phyloP scores from a whole-genome alignment of 73 alveolate species.

The Paramecium octaurelia region DNA sequence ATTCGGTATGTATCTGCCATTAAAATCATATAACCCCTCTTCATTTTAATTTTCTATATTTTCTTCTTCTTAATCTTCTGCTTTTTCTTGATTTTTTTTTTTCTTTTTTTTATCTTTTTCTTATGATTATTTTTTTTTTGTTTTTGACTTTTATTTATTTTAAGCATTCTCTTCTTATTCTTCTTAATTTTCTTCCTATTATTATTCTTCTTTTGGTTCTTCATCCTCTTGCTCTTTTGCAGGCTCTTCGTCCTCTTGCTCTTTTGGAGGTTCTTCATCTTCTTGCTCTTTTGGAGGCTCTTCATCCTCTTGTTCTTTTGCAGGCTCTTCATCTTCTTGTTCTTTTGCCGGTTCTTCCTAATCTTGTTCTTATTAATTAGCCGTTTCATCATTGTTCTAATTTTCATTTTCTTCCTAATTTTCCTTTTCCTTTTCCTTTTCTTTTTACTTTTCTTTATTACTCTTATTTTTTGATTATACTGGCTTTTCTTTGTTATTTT shows the following conservation, averaged over 20 bases:
- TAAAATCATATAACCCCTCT: not conserved
- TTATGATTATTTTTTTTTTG: not conserved
- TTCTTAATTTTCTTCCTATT: not conserved
- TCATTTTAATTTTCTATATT: not conserved
- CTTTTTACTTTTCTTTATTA: not conserved
- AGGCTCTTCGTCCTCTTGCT: not conserved
- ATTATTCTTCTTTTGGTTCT: not conserved
- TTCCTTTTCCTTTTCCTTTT: not conserved
- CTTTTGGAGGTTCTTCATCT: not conserved
- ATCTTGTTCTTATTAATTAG: not conserved
- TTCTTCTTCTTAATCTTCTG: not conserved
- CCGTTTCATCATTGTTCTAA: not conserved
- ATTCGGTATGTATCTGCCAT: not conserved
- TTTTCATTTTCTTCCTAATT: not conserved
- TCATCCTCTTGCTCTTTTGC: not conserved
- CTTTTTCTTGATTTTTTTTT: not conserved
- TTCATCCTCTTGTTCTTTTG: not conserved
- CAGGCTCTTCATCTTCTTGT: not conserved
- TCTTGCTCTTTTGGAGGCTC: not conserved
- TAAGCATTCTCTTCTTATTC: not conserved
- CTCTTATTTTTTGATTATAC: not conserved
- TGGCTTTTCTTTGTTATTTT: not conserved
- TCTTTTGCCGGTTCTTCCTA: not conserved
- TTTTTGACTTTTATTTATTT: not conserved
- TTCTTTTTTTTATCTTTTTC: not conserved